Percentiles rank a stretch among this genome's conserved stretches.
Conservation (phyloP, 768 basidiomycete genomes). For the Phylloporus sp. region DNA sequence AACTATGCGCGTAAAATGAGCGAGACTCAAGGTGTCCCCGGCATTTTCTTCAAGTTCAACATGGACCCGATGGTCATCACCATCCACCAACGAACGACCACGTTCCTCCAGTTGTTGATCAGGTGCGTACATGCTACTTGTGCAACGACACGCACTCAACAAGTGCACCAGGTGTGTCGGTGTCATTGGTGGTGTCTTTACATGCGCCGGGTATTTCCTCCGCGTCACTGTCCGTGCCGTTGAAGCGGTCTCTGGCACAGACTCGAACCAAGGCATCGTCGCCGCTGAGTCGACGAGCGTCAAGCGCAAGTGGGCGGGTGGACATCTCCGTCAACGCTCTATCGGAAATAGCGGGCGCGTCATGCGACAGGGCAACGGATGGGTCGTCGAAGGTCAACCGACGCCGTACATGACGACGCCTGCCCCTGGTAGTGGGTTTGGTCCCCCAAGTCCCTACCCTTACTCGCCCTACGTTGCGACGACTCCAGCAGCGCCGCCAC, state of each 20-base stretch:
- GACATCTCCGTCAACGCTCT: slow-evolving; percentile 55
- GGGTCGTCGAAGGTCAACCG: slow-evolving; percentile 49
- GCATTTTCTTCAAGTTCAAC: slow-evolving; percentile 98
- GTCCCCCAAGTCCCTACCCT: slow-evolving; percentile 24
- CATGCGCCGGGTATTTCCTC: slow-evolving; percentile 75
- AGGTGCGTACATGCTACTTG: slow-evolving; percentile 33
- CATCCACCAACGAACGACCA: slow-evolving; percentile 84
- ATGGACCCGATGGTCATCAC: slow-evolving; percentile 84
- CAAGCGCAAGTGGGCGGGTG: slow-evolving; percentile 65
- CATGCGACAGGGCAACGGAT: slow-evolving; percentile 53
- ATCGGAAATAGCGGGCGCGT: slow-evolving; percentile 34
- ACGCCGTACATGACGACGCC: slow-evolving; percentile 38
- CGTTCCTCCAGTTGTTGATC: slow-evolving; percentile 76
- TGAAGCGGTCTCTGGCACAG: slow-evolving; percentile 52
- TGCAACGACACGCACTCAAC: not conserved
- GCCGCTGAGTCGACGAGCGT: slow-evolving; percentile 62
- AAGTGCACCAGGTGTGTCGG: slow-evolving; percentile 58
- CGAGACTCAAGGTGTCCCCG: slow-evolving; percentile 78
- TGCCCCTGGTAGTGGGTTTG: slow-evolving; percentile 26
- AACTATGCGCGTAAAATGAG: slow-evolving; percentile 77
- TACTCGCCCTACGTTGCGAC: slow-evolving; percentile 30
- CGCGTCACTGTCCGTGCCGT: slow-evolving; percentile 59
- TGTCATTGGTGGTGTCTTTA: slow-evolving; percentile 90
- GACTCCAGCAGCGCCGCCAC: not conserved
- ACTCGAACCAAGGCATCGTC: slow-evolving; percentile 53